Evolutionary conservation across 2,329 filamentous ascomycete species (phyloP), one percentile per base, ranked within the genome.

Genomic region (Exophiala alcalophila): DNA sequence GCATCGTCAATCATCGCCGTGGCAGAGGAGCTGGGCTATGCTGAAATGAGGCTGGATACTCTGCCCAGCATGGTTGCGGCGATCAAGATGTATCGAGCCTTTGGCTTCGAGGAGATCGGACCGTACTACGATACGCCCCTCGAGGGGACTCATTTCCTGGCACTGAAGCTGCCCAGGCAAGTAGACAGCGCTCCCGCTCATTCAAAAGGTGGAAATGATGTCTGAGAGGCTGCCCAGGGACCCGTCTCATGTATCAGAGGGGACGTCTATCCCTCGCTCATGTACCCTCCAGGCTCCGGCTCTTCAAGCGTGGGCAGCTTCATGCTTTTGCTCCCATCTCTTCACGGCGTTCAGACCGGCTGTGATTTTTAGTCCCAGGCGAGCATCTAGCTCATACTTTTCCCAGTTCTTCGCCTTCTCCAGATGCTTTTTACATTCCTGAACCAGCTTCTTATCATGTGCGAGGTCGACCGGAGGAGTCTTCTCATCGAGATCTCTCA

Each of bases 361-460:
- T 14, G 70, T 70, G 44, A 73, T 66, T 52, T 72, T 72, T 32
- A 72, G 57, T 5, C 70, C 70, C 38, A 72, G 60, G 57, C 79
- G 69, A 37, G 78, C 73, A 63, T 83, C 79, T 47, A 83, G 62
- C 57, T 81, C 78, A 57, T 77, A 83, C 12, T 67, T 67, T 53
- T 80, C 79, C 78, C 78, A 81, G 35, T 63, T 69, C 29, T 76
- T 73, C 7, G 76, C 74, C 59, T 74, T 75, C 11, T 76, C 71
- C 10, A 83, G 58, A 65, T 76, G 76, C 24, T 68, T 67, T 50
- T 71, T 74, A 53, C 76, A 80, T 48, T 74, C 68, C 33, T 64
- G 63, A 32, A 82, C 63, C 47, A 65, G 59, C 26, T 68, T 62
- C 19, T 51, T 55, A 44, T 71, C 68, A 14, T 52, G 35, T 7